Evolutionary conservation across 2,329 filamentous ascomycete genomes (phyloP), one percentile per base, ranked within the genome.

Genomic region (Xylaria sp.): DNA sequence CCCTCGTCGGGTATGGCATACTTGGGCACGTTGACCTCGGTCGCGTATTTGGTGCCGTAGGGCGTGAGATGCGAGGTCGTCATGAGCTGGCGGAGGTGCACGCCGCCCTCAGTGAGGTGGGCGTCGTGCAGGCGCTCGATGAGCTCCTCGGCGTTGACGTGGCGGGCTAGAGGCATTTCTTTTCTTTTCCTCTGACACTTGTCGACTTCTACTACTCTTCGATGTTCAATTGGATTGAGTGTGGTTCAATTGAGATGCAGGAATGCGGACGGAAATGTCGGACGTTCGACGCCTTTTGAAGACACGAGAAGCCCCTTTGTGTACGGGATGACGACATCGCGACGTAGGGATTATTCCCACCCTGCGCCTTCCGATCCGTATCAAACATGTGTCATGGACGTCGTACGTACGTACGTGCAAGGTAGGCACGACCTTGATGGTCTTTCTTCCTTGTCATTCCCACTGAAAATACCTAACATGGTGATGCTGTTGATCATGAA

Each of bases 21-120:
- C 64, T 86, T 87, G 6, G 83, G 81, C 11, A 87, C 78, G 60
- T 83, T 80, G 52, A 75, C 74, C 54, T 77, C 71, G 63, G 77
- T 78, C 18, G 82, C 78, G 71, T 86, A 87, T 48, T 80, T 77
- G 18, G 78, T 83, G 1, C 80, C 80, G 68, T 86, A 87, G 65
- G 83, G 76, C 2, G 81, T 85, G 8, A 79, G 77, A 65, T 84
- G 82, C 6, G 76, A 76, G n/a, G 76, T 75, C 8, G 73, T 72
- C 42, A 73, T 75, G n/a, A 71, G 66, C 16, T 72, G 73, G 53
- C 76, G 76, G 35, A 78, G 69, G 11, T 73, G 56, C 4, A 69
- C 63, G 7, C 72, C 71, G 46, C 74, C 70, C 44, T 74, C 70
- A 18, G 71, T 73, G 60, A 76, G 71, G 48, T 76, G 70, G 23